Percentiles rank a stretch among this genome's conserved stretches.
Evolutionary conservation across 768 basidiomycete species (phyloP).

Genomic region (Lactarius sanguifluus): DNA sequence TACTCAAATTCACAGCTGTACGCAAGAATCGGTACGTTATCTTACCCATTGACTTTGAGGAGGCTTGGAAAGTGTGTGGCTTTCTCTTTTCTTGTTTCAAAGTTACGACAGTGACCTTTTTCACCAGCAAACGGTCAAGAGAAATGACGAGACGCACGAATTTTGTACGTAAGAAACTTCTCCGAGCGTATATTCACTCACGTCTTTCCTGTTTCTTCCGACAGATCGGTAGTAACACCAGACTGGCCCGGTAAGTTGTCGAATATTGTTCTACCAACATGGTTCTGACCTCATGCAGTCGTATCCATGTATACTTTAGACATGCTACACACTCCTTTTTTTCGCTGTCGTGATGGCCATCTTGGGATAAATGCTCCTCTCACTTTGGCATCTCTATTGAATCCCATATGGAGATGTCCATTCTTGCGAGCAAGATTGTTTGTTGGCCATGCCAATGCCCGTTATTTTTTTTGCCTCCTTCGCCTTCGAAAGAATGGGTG

Average conservation of each 20-base stretch:
- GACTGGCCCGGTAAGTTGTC: constrained; percentile 37
- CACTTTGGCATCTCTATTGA: constrained; percentile 83
- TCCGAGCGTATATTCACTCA: constrained; percentile 19
- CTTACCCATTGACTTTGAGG: constrained; percentile 95
- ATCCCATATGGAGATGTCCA: constrained; percentile 70
- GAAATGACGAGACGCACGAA: constrained; percentile 92
- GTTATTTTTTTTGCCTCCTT: constrained; percentile 47
- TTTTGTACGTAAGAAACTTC: constrained; percentile 62
- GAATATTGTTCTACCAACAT: constrained; percentile 25
- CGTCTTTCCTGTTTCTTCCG: constrained; percentile 22
- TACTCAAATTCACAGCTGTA: constrained; percentile 59
- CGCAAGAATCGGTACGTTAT: constrained; percentile 98
- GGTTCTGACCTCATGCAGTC: constrained; percentile 29
- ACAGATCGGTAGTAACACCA: constrained; percentile 35
- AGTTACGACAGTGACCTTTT: constrained; percentile 33
- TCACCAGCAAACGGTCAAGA: constrained; percentile 91
- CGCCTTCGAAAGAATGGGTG: constrained; percentile 33
- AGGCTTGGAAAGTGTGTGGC: constrained; percentile 96
- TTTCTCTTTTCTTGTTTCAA: constrained; percentile 49
- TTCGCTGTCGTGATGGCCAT: constrained; percentile 2
- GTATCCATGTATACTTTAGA: constrained; percentile 41
- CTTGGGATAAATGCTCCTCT: constrained; percentile 49
- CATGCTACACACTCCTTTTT: constrained; percentile 29
- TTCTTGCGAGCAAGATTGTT: constrained; percentile 77
- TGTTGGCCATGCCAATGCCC: constrained; percentile 18